A percentile compares a stretch with the other conserved stretches of the same genome.
These are phyloP conservation scores for Pseudoneurospora amorphoporcata DNA, from an alignment of 495 filamentous ascomycete genomes.

Conservation along the genomic window DNA sequence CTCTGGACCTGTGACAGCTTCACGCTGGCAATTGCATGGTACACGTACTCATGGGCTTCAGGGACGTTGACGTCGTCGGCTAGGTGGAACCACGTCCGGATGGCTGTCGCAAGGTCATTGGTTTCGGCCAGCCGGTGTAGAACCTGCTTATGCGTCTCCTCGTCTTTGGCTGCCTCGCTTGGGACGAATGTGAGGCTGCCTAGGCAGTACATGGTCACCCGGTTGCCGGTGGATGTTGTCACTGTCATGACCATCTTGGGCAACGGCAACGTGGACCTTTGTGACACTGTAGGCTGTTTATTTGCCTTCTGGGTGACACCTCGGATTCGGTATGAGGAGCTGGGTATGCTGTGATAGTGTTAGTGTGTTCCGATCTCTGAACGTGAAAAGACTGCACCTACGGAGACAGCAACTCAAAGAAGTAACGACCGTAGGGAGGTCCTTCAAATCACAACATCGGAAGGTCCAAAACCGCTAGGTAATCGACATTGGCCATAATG, in stretches of 20 bases:
- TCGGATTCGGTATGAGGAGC: neutral
- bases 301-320: neutral
- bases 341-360: neutral
- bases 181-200: constrained; percentile 9
- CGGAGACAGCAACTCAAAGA: neutral
- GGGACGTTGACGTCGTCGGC: constrained; percentile 8
- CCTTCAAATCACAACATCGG: neutral
- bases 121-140: constrained; percentile 21
- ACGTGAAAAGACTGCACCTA: neutral
- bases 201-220: constrained; percentile 3
- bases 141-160: constrained; percentile 6
- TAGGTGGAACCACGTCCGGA: constrained; percentile 42
- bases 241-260: neutral
- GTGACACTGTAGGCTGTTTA: neutral
- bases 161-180: constrained; percentile 3
- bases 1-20: constrained; percentile 44
- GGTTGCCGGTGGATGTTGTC: neutral
- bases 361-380: neutral
- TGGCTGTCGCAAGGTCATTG: constrained; percentile 39
- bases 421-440: neutral
- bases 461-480: neutral
- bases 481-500: neutral
- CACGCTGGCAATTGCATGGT: constrained; percentile 44
- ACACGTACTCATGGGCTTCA: constrained; percentile 40
- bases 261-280: neutral